Percentiles rank a stretch among this genome's conserved stretches.
Conservation (phyloP, 129 eudicot species). For the Escallonia rubra region DNA sequence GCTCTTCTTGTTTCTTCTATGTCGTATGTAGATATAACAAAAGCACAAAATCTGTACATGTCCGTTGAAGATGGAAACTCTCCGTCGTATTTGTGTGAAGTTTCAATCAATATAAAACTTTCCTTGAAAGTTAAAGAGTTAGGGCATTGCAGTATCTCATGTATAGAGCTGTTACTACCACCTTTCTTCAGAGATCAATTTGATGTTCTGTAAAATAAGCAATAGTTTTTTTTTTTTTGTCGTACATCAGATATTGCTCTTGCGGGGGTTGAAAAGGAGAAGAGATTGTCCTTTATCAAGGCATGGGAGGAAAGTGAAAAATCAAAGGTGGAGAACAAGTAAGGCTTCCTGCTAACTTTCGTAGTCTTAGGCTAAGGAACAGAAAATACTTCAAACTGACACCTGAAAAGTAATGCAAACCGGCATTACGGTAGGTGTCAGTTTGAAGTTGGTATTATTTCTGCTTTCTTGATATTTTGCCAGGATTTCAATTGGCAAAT, state of each 20-base stretch:
- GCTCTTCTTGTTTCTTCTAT: background rate
- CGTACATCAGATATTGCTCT: slow-evolving; percentile 64
- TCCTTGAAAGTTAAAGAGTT: background rate
- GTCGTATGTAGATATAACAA: background rate
- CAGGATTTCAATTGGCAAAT: background rate
- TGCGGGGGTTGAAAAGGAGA: slow-evolving; percentile 64
- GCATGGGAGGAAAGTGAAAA: slow-evolving; percentile 95
- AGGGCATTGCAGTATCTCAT: background rate
- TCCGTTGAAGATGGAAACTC: background rate
- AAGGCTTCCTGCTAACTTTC: slow-evolving; percentile 18
- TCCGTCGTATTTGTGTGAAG: too few species aligned
- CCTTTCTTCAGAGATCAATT: background rate
- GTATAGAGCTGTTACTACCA: background rate
- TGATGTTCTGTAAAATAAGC: background rate
- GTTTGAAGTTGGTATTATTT: background rate
- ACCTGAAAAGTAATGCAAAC: too few species aligned
- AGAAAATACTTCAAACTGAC: too few species aligned
- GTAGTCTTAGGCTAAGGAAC: background rate
- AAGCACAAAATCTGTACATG: background rate
- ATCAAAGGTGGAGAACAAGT: slow-evolving; percentile 79
- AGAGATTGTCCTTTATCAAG: slow-evolving; percentile 69
- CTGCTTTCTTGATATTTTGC: background rate
- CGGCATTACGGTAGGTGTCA: too few species aligned
- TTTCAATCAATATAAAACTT: background rate
- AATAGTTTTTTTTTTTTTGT: background rate